Base-by-base conservation (phyloP, 306 rosid genomes). In the Senna tora region DNA sequence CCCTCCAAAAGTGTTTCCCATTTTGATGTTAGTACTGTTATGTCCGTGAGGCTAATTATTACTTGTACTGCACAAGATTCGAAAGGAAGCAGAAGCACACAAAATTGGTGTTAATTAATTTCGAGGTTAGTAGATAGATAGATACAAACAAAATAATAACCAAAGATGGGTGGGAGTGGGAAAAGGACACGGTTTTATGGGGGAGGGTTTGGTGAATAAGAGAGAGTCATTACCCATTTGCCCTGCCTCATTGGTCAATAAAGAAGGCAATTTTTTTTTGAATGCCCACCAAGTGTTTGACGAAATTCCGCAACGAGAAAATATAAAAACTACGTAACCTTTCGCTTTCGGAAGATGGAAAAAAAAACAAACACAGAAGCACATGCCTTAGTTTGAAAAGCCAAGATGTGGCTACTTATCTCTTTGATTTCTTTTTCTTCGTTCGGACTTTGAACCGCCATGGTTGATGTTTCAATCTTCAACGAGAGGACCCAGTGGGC, bases 1-100 rank as follows among this genome's bases (percentile, higher is more conserved):
- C 28, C 82, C 76, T 15, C 96, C 89, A 42, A 95, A 82, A 30
- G 72, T 75, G 77, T 95, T 95, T 3, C 99, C 99, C 99, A 95
- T 93, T 11, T 67, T 41, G 30, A 25, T 25, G 30, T 25, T 25
- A 25, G 30, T 25, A 25, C 30, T 25, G 30, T 25, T 25, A 25
- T 25, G 30, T 3, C 30, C 3, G 30, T 1, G 30, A 25, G 30
- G 30, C 3, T 25, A 3, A 25, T 25, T 1, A 25, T 25, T 1
- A 25, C 2, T 25, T 25, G 30, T 25, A 25, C 30, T 25, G 30
- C 30, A 25, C 2, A 25, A 25, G 30, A 25, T 25, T 25, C 3
- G 30, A 25, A 3, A 25, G 30, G 30, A 25, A 25, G 30, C 30
- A 25, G 30, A 25, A 25, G 30, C 30, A 25, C 30, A 25, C 30